Percentiles rank a stretch among this genome's conserved stretches.
These are phyloP conservation scores for Paraphysoderma sedebokerense DNA, from an alignment of 371 early-diverging fungal species.

Conservation along the genomic window DNA sequence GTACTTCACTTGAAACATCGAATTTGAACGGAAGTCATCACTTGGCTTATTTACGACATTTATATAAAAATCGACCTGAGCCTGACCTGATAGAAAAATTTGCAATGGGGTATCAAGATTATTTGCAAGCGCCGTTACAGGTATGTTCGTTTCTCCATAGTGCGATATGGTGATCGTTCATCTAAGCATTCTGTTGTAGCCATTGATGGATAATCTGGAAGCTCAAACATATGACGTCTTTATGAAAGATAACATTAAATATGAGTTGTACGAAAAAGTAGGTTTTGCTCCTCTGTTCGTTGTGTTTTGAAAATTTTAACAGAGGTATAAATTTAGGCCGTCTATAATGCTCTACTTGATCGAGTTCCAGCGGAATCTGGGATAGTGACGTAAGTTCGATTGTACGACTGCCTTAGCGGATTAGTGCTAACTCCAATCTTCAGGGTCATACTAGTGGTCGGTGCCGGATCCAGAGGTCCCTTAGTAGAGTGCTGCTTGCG, in stretches of 20 bases:
- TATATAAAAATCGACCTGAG: constrained; percentile 46
- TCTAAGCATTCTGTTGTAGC: constrained; percentile 28
- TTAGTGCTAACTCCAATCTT: too few species aligned
- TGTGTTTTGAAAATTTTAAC: too few species aligned
- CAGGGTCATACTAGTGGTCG: constrained; percentile 16
- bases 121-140: constrained; percentile 67
- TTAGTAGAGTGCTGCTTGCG: constrained; percentile 56
- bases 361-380: constrained; percentile 19
- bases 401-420: not conserved
- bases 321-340: constrained; percentile 19
- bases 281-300: too few species aligned
- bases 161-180: too few species aligned
- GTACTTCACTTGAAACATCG: not conserved
- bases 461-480: constrained; percentile 24
- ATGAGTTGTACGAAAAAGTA: constrained; percentile 69
- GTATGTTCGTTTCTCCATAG: constrained; percentile 5
- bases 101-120: constrained; percentile 69
- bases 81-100: constrained; percentile 44
- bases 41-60: constrained; percentile 3
- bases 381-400: constrained; percentile 15
- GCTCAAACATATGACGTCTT: constrained; percentile 84
- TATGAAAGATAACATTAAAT: constrained; percentile 82
- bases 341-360: constrained; percentile 39
- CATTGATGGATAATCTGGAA: constrained; percentile 83
- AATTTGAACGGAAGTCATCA: not conserved